phyloP scores from a whole-genome alignment of 176 grass and related monocot species.

The Oryza punctata region DNA sequence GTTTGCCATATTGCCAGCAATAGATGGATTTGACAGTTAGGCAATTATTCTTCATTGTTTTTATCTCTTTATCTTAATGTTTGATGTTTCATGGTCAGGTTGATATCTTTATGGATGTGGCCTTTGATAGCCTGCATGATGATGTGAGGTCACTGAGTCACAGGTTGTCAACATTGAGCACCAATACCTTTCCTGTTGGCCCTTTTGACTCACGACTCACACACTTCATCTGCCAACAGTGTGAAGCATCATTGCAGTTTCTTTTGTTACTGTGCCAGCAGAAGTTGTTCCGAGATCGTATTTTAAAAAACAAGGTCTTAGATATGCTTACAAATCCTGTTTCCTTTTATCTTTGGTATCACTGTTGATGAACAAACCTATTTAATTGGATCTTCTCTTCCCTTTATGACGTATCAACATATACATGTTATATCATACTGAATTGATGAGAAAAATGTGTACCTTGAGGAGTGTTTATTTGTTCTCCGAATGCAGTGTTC shows the following conservation, averaged over 20 bases:
- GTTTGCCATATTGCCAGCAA: not conserved
- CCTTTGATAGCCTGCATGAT: conserved; percentile 87
- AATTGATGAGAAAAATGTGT: conserved; percentile 24
- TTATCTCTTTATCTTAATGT: conserved; percentile 31
- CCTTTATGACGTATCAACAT: conserved; percentile 3
- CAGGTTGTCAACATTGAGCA: conserved; percentile 53
- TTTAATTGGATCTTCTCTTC: not conserved
- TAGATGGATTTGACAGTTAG: conserved; percentile 16
- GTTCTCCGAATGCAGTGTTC: not conserved
- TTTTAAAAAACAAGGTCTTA: conserved; percentile 82
- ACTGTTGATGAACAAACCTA: not conserved
- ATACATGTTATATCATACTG: conserved; percentile 5
- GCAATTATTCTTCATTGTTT: conserved; percentile 21
- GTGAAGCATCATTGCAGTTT: conserved; percentile 90
- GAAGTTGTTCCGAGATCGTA: conserved; percentile 79
- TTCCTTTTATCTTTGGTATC: conserved; percentile 9
- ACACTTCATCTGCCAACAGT: conserved; percentile 87
- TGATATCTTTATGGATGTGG: conserved; percentile 88
- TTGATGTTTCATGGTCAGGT: conserved; percentile 57
- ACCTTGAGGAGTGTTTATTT: not conserved
- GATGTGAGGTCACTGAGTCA: conserved; percentile 65
- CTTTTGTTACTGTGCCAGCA: conserved; percentile 89
- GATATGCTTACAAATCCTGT: conserved; percentile 27
- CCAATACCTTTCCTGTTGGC: conserved; percentile 36
- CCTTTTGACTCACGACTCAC: conserved; percentile 49